A percentile compares a stretch with the other conserved stretches of the same genome.
Evolutionary conservation across 2,329 filamentous ascomycete species (phyloP).

Genomic region (Fusarium nodosum): DNA sequence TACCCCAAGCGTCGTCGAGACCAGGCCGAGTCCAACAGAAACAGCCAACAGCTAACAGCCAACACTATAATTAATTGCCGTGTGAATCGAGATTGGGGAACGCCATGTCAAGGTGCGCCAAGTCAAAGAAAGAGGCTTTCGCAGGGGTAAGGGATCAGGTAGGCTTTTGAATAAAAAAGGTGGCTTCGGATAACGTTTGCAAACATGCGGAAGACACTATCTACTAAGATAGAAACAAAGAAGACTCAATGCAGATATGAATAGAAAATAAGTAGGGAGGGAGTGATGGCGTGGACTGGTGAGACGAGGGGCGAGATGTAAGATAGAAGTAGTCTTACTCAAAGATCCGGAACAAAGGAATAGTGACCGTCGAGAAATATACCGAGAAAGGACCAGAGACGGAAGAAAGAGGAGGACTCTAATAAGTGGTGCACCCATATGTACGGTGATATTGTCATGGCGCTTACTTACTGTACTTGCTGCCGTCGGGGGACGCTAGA

Average conservation of each 20-base stretch:
- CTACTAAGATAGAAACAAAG: slow-evolving; percentile 2
- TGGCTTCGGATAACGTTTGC: slow-evolving; percentile 10
- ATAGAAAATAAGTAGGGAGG: slow-evolving; percentile 17
- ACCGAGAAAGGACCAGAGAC: slow-evolving; percentile 25
- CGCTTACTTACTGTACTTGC: slow-evolving; percentile 12
- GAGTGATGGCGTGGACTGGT: slow-evolving; percentile 25
- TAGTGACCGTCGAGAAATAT: slow-evolving; percentile 11
- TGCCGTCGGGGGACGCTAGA: slow-evolving; percentile 15
- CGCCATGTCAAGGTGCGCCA: not conserved
- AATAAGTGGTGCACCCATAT: not conserved
- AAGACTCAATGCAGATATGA: not conserved
- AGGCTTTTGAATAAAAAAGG: not conserved
- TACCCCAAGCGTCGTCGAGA: slow-evolving; percentile 1
- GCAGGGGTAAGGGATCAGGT: not conserved
- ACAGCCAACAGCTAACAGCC: not conserved
- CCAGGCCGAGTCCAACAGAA: not conserved
- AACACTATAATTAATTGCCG: slow-evolving; percentile 7
- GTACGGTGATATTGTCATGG: slow-evolving; percentile 22
- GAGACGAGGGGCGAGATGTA: slow-evolving; percentile 12
- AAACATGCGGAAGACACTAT: slow-evolving; percentile 1
- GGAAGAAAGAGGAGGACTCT: not conserved
- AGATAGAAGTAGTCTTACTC: slow-evolving; percentile 43
- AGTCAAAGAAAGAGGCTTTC: not conserved
- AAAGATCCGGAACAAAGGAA: slow-evolving; percentile 36
- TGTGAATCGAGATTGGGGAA: slow-evolving; percentile 1